Base-by-base conservation (phyloP, 1,139 yeast genomes). In the Taphrina confusa region DNA sequence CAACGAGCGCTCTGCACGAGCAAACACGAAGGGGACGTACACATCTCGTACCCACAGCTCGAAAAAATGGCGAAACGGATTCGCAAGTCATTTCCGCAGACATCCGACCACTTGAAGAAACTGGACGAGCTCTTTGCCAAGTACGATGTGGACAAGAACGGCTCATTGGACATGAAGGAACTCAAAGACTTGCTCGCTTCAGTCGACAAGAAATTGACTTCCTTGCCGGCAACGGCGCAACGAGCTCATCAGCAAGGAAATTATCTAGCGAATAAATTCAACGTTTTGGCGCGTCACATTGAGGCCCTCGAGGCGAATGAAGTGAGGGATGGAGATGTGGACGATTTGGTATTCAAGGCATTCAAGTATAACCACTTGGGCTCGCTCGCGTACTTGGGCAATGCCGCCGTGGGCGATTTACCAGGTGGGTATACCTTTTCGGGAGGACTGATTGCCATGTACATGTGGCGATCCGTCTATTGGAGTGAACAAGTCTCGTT, bases 161-260 rank as follows among this genome's bases (percentile, higher is more conserved):
- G 85, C 34, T 73, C 75, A 11, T 70, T 83, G 54, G 74, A 76
- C 16, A 76, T 80, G 64, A 73, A 75, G 47, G 83, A 82, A 64
- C 74, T 82, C 30, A 72, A 79, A 25, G 70, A 73, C 6, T 68
- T 82, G 63, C 72, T 83, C 61, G 73, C 76, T 62, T 80, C 79
- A 57, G 79, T 82, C 46, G 85, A 83, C 68, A 76, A 81, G 16
- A 80, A 81, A 69, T 80, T 83, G 60, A 82, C 86, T 2, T 80
- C 85, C 1, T 71, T 83, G 65, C 86, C 87, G 1, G 85, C 86
- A 11, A 83, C 87, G 2, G 87, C 87, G 8, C 87, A 82, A 70
- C 76, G 86, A 57, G 87, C 87, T 1, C 76, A 79, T 65, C 87
- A 83, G 70, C 86, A 83, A 68, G 87, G 87, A 61, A 73, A 73